Evolutionary conservation across 208 protist species (phyloP).

Genomic region (Vickermania ingenoplastis): DNA sequence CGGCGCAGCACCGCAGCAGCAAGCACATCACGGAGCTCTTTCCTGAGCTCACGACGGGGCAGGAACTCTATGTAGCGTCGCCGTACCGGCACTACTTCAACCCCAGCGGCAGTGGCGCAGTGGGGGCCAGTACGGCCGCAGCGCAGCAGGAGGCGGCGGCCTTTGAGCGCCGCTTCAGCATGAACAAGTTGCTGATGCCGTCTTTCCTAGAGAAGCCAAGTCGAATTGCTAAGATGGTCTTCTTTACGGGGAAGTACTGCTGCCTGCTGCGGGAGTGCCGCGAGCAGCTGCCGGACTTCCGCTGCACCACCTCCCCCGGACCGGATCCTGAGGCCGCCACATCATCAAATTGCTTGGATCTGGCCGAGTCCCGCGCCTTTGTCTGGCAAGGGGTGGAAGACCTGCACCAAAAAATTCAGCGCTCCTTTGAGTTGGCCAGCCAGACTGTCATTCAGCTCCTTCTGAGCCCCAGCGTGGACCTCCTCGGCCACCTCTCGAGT

Average conservation of each 20-base stretch:
- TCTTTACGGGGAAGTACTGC: conserved; percentile 81
- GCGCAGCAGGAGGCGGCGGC: conserved; percentile 18
- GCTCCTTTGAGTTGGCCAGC: conserved; percentile 71
- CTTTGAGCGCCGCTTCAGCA: conserved; percentile 77
- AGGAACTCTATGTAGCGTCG: background rate
- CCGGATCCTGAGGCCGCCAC: conserved; percentile 11
- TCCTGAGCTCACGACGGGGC: conserved; percentile 2
- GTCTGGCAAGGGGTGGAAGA: conserved; percentile 60
- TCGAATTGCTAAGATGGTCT: conserved; percentile 74
- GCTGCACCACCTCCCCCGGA: background rate
- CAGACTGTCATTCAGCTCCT: conserved; percentile 64
- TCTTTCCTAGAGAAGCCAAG: conserved; percentile 44
- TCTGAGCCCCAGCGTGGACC: conserved; percentile 55
- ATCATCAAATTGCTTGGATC: background rate
- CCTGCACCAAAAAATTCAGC: conserved; percentile 58
- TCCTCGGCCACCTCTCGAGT: conserved; percentile 59
- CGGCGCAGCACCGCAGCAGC: background rate
- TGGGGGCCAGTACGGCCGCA: conserved; percentile 16
- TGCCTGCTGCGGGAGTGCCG: conserved; percentile 79
- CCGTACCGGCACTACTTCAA: background rate
- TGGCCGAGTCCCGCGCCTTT: conserved; percentile 13
- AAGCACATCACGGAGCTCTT: conserved; percentile 1
- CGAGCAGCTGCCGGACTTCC: conserved; percentile 44
- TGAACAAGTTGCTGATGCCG: conserved; percentile 77
- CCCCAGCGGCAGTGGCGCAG: conserved; percentile 2